Evolutionary conservation across 1,284 basidiomycete genomes (phyloP).

Genomic region (Microbotryomycetes sp.): DNA sequence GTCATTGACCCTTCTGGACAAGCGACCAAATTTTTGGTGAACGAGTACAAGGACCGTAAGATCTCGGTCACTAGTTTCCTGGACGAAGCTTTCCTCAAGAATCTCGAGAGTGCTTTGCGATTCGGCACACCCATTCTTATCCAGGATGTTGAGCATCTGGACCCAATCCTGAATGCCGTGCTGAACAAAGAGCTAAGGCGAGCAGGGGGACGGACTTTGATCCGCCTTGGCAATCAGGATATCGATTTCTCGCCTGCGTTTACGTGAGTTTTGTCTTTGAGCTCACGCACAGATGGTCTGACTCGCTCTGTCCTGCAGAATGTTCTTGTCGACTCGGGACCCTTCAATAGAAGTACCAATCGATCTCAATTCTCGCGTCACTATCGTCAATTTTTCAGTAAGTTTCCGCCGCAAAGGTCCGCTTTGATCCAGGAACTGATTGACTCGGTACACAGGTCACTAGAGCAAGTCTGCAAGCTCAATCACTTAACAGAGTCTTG

Average conservation of each 20-base stretch:
- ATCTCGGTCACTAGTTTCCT: constrained; percentile 98
- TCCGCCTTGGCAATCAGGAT: constrained; percentile 96
- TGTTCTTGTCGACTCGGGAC: constrained; percentile 97
- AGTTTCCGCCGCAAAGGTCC: not conserved
- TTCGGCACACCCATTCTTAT: constrained; percentile 97
- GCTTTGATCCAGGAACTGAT: too few relatives aligned
- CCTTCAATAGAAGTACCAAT: constrained; percentile 96
- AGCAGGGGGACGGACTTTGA: constrained; percentile 86
- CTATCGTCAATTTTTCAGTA: constrained; percentile 99
- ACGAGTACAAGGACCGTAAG: constrained; percentile 92
- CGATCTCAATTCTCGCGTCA: constrained; percentile 96
- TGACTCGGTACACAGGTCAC: constrained; percentile 46
- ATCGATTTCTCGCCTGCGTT: constrained; percentile 99
- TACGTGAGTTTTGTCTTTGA: constrained; percentile 49
- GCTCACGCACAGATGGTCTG: too few relatives aligned
- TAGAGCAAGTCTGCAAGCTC: constrained; percentile 92
- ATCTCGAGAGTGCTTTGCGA: constrained; percentile 94
- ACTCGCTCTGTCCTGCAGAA: constrained; percentile 39
- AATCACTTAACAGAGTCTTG: constrained; percentile 93
- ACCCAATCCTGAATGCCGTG: constrained; percentile 96
- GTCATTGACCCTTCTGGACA: constrained; percentile 99
- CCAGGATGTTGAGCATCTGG: constrained; percentile 95
- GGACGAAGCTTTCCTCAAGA: constrained; percentile 97
- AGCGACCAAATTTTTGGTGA: constrained; percentile 85
- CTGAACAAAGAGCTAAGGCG: constrained; percentile 90